These are phyloP conservation scores for Phylloporus rhodoxanthus DNA, from an alignment of 768 basidiomycete genomes.

Conservation along the genomic window DNA sequence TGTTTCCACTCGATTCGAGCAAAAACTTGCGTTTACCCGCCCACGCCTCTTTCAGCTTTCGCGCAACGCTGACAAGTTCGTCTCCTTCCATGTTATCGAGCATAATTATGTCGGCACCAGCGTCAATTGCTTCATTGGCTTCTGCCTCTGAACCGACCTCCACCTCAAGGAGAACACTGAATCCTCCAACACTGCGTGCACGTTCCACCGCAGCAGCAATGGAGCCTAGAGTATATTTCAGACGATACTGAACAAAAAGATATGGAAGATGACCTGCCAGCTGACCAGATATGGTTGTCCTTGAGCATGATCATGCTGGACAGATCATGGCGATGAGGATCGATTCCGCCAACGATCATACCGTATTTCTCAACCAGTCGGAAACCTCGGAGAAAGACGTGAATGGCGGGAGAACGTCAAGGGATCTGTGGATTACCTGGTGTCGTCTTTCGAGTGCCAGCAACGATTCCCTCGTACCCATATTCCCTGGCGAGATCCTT, in stretches of 20 bases:
- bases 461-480: constrained; percentile 84
- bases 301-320: constrained; percentile 99
- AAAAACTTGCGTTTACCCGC: constrained; percentile 73
- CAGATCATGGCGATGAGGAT: constrained; percentile 92
- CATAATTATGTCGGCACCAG: constrained; percentile 94
- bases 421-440: constrained; percentile 46
- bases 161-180: constrained; percentile 86
- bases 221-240: constrained; percentile 50
- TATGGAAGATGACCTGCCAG: constrained; percentile 44
- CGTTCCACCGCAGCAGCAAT: constrained; percentile 82
- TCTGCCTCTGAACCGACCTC: constrained; percentile 86
- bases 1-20: constrained; percentile 92
- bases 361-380: constrained; percentile 97
- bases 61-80: constrained; percentile 62
- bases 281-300: constrained; percentile 99
- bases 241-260: not conserved
- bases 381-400: constrained; percentile 53
- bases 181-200: constrained; percentile 87
- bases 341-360: constrained; percentile 96
- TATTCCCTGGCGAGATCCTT: constrained; percentile 70
- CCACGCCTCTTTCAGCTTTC: constrained; percentile 74
- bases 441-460: constrained; percentile 96
- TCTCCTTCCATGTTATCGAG: constrained; percentile 87
- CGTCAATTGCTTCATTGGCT: constrained; percentile 94
- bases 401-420: not conserved